phyloP scores from a whole-genome alignment of 179 eudicot genomes.

The Silene coronaria region DNA sequence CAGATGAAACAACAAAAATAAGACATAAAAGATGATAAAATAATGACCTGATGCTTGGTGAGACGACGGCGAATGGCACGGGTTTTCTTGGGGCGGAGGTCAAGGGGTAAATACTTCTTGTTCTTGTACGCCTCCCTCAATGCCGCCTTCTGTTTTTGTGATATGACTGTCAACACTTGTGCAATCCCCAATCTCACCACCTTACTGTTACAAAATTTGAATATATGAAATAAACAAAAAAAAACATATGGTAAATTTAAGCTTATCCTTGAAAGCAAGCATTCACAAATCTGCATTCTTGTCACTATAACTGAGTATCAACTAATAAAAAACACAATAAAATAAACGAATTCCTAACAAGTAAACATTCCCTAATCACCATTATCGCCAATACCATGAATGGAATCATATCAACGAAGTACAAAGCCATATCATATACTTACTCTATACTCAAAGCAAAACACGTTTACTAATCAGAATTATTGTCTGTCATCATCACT shows the following conservation, averaged over 20 bases:
- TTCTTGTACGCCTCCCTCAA: slow-evolving; percentile 48
- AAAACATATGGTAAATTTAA: neutral
- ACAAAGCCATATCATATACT: too few species aligned
- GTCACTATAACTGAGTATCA: too few species aligned
- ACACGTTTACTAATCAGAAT: too few species aligned
- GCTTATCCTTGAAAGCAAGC: too few species aligned
- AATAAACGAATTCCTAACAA: too few species aligned
- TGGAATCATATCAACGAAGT: too few species aligned
- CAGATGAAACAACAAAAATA: neutral
- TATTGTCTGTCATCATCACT: too few species aligned
- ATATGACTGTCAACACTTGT: slow-evolving; percentile 46
- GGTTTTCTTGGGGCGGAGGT: slow-evolving; percentile 44
- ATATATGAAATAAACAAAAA: too few species aligned
- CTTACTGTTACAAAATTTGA: slow-evolving; percentile 17
- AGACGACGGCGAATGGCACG: slow-evolving; percentile 46
- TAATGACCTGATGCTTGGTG: slow-evolving; percentile 40
- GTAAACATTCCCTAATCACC: too few species aligned
- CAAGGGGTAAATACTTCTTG: slow-evolving; percentile 44
- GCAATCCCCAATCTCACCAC: slow-evolving; percentile 46
- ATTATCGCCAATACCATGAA: too few species aligned
- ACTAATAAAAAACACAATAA: neutral
- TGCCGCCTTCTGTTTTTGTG: slow-evolving; percentile 47
- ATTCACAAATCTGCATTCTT: neutral
- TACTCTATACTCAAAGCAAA: too few species aligned
- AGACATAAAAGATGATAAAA: neutral